Evolutionary conservation across 2,329 filamentous ascomycete species (phyloP).

Genomic region (Colletotrichum camelliae): DNA sequence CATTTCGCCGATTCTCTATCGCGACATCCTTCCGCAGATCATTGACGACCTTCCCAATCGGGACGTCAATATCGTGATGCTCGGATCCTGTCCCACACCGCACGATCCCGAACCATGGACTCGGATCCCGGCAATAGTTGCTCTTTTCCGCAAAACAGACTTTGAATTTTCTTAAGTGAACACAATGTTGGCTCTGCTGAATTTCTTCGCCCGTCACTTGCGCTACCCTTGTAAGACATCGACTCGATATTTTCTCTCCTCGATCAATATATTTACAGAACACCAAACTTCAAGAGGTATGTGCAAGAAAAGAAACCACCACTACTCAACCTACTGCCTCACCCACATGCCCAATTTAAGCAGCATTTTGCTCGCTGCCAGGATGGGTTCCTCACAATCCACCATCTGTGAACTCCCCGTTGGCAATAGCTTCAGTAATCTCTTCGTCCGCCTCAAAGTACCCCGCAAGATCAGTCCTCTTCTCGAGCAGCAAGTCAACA

Average conservation of each 20-base stretch:
- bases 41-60: conserved; percentile 7
- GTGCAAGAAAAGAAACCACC: background rate
- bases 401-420: conserved; percentile 30
- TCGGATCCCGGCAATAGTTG: background rate
- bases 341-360: rapidly evolving
- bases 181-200: background rate
- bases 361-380: rapidly evolving
- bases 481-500: conserved; percentile 52
- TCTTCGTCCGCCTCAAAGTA: conserved; percentile 33
- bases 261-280: background rate
- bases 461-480: conserved; percentile 21
- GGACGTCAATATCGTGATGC: background rate
- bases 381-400: background rate
- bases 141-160: background rate
- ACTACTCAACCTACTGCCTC: background rate
- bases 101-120: background rate
- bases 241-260: background rate
- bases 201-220: background rate
- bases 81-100: background rate
- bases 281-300: background rate
- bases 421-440: conserved; percentile 35
- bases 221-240: background rate
- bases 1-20: background rate
- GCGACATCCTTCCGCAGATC: background rate
- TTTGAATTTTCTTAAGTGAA: background rate